These are phyloP conservation scores for Venturia carpophila DNA, from an alignment of 2,329 filamentous ascomycete genomes.

Conservation along the genomic window DNA sequence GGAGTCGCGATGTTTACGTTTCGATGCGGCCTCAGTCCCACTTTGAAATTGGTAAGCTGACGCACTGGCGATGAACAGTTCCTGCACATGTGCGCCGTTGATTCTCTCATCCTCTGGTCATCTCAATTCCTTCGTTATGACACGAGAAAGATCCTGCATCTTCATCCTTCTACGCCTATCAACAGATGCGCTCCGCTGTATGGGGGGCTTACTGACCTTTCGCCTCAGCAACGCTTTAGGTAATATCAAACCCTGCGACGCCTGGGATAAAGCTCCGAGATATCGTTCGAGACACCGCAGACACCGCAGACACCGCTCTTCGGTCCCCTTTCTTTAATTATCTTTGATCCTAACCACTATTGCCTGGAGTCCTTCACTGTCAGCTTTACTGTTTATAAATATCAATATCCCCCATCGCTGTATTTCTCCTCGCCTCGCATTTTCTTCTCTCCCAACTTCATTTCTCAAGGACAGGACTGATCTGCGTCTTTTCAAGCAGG, in stretches of 20 bases:
- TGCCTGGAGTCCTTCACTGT: neutral
- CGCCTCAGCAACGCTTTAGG: neutral
- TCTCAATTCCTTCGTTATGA: neutral
- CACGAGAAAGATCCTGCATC: neutral
- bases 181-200: neutral
- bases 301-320: neutral
- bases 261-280: slow-evolving; percentile 1
- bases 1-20: neutral
- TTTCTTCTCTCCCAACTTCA: neutral
- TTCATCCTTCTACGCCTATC: neutral
- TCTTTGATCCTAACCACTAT: neutral
- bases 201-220: neutral
- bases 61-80: neutral
- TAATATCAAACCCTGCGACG: neutral
- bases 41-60: slow-evolving; percentile 6
- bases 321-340: neutral
- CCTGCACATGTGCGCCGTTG: neutral
- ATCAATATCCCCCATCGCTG: neutral
- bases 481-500: neutral
- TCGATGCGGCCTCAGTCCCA: slow-evolving; percentile 12
- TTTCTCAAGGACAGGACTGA: neutral
- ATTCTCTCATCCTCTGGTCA: neutral
- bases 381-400: neutral
- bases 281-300: neutral
- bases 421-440: neutral